Percentiles rank a stretch among this genome's conserved stretches.
Conservation (phyloP, 208 protist species). For the Leptomonas pyrrhocoris region DNA sequence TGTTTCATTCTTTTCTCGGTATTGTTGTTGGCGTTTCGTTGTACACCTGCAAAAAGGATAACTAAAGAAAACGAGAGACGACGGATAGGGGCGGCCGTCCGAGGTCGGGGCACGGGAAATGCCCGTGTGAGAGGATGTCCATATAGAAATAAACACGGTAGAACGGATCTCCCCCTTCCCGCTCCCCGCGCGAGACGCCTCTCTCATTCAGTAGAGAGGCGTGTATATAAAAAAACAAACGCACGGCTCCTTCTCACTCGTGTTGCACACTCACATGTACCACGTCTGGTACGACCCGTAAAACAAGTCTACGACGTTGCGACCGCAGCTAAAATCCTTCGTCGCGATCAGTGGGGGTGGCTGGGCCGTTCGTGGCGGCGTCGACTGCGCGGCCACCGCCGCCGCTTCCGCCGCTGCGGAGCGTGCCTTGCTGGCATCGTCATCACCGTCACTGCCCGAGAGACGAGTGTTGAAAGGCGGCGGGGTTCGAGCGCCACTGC, state of each 20-base stretch:
- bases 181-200: too few species aligned
- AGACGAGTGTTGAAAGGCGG: background rate
- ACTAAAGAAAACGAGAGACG: too few species aligned
- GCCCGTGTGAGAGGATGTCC: too few species aligned
- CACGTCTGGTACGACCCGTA: conserved; percentile 53
- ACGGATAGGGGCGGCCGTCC: too few species aligned
- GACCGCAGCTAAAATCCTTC: conserved; percentile 30
- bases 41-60: too few species aligned
- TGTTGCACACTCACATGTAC: conserved; percentile 32
- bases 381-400: background rate
- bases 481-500: background rate
- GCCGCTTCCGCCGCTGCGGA: background rate
- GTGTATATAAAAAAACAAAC: too few species aligned
- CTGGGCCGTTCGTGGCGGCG: conserved; percentile 7
- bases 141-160: too few species aligned
- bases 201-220: too few species aligned
- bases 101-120: too few species aligned
- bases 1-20: too few species aligned
- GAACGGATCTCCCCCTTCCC: too few species aligned
- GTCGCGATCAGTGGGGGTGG: conserved; percentile 20
- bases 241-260: background rate
- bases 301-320: conserved; percentile 41
- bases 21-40: too few species aligned
- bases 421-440: conserved; percentile 10
- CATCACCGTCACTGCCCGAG: background rate